These are phyloP conservation scores for Pterulicium gracile DNA, from an alignment of 1,284 basidiomycete genomes.

Conservation along the genomic window DNA sequence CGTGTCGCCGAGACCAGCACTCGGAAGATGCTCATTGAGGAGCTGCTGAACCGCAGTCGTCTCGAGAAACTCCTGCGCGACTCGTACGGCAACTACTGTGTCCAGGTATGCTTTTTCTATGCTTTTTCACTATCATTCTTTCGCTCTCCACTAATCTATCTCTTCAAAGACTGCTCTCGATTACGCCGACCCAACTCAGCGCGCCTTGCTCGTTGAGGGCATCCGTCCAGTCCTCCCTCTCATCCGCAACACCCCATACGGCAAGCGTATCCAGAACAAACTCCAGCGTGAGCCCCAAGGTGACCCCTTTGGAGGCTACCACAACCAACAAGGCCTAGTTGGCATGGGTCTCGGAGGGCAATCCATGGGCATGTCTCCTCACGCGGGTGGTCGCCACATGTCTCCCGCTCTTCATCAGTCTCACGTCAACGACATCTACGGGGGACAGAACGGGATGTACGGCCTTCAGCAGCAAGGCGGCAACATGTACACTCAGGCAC, in stretches of 20 bases:
- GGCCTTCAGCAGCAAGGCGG: slow-evolving; percentile 31
- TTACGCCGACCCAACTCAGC: slow-evolving; percentile 86
- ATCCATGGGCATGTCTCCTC: slow-evolving; percentile 32
- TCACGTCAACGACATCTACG: slow-evolving; percentile 60
- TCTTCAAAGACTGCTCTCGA: slow-evolving; percentile 85
- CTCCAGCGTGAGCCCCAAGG: slow-evolving; percentile 81
- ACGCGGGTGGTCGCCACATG: slow-evolving; percentile 41
- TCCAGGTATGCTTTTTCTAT: slow-evolving; percentile 48
- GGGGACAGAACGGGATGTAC: slow-evolving; percentile 50
- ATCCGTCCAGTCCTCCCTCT: slow-evolving; percentile 94
- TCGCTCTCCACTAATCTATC: slow-evolving; percentile 9
- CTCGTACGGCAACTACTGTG: slow-evolving; percentile 93
- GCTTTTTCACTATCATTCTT: slow-evolving; percentile 5
- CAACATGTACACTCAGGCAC: slow-evolving; percentile 38
- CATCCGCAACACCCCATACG: slow-evolving; percentile 95
- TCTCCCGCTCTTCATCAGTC: slow-evolving; percentile 39
- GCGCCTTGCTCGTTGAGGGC: slow-evolving; percentile 80
- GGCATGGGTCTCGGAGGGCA: slow-evolving; percentile 49
- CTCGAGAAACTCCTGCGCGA: slow-evolving; percentile 94
- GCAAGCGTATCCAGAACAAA: slow-evolving; percentile 96
- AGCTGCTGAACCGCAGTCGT: slow-evolving; percentile 88
- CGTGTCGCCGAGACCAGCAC: slow-evolving; percentile 94
- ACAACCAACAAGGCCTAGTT: slow-evolving; percentile 50
- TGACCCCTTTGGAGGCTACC: slow-evolving; percentile 53
- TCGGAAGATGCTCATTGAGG: slow-evolving; percentile 91